Evolutionary conservation across 208 protist species (phyloP).

Genomic region (Crithidia thermophila): DNA sequence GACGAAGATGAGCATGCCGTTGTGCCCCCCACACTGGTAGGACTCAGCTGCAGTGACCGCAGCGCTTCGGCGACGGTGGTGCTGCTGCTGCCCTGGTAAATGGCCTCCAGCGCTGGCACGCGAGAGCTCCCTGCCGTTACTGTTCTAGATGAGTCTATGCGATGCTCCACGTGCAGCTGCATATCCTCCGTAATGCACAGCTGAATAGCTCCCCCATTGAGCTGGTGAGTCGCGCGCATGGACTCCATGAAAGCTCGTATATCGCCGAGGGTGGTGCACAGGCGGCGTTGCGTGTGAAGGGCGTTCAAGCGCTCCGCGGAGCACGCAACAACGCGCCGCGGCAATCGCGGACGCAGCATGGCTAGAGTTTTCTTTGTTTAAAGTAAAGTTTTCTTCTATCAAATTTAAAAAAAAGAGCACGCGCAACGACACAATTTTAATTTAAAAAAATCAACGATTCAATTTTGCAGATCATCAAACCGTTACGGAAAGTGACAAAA

Average conservation of each 20-base stretch:
- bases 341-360: background rate
- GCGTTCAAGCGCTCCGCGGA: background rate
- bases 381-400: background rate
- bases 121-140: background rate
- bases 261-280: constrained; percentile 23
- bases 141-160: background rate
- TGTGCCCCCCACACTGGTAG: background rate
- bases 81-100: constrained; percentile 14
- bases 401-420: background rate
- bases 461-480: no score
- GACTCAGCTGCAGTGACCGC: background rate
- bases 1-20: background rate
- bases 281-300: background rate
- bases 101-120: background rate
- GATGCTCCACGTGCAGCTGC: constrained; percentile 20
- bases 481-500: no score
- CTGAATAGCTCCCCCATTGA: constrained; percentile 8
- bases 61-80: constrained; percentile 24
- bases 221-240: constrained; percentile 1
- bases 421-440: no score
- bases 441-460: no score
- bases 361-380: background rate
- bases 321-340: background rate
- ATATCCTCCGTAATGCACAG: constrained; percentile 32
- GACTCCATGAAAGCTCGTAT: constrained; percentile 4